Base-by-base conservation (phyloP, 495 filamentous ascomycete species). In the Podospora anserina region DNA sequence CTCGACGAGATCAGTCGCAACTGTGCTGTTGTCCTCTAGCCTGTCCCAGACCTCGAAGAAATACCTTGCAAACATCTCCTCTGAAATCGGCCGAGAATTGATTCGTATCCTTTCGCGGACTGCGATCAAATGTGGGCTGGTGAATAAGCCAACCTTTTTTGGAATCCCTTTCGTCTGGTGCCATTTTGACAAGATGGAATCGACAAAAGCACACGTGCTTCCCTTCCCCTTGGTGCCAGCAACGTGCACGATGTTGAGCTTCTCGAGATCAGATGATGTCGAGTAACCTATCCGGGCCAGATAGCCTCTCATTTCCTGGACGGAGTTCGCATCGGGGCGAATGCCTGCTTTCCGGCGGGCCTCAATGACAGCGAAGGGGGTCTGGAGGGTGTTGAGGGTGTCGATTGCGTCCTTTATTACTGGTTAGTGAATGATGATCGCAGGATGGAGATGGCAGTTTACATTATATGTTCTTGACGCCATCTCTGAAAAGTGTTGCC, bases 201-300 rank as follows among this genome's bases (percentile, higher is more conserved):
- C 82, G 66, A 84, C 82, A 69, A 91, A 91, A 57, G 90, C 88
- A 72, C 89, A 91, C 16, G 89, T 91, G 65, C 88, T 90, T 53
- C 94, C 94, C 80, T 97, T 97, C 67, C 94, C 94, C 81, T 97
- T 97, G 15, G 93, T 97, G 54, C 94, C 94, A 15, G 93, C 90
- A 23, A 97, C 88, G 74, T 97, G 94, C 15, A 96, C 80, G 34
- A 88, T 82, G 70, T 93, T 93, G 49, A 97, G 80, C 3, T 81
- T 81, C 70, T 91, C 85, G 66, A 97, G 85, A 76, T 97, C 93
- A 26, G 82, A 83, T n/a, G 89, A 86, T 28, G 59, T 28, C 4
- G 80, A 66, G 68, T 96, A 94, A 66, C 93, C 92, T 75, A 94
- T 88, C 73, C 87, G 87, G 59, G 81, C 78, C 70, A 92, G 86